Evolutionary conservation across 495 filamentous ascomycete genomes (phyloP).

Genomic region (Cercophora samala): DNA sequence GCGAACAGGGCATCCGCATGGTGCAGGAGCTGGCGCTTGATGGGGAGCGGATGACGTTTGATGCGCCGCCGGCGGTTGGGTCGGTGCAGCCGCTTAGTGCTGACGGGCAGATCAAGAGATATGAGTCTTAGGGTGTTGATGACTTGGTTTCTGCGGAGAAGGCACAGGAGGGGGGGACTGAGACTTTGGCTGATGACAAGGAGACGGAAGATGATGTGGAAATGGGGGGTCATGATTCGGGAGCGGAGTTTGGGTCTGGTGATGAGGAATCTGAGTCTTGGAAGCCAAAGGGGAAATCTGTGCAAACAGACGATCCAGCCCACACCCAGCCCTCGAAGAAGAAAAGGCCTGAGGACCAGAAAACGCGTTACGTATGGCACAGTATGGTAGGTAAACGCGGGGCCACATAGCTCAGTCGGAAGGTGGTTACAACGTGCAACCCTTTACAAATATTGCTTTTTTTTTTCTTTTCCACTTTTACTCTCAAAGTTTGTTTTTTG

Average conservation of each 20-base stretch:
- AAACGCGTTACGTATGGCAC: too few species aligned
- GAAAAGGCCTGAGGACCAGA: too few species aligned
- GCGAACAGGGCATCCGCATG: conserved; percentile 56
- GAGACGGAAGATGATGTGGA: background rate
- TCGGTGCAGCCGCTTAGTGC: conserved; percentile 64
- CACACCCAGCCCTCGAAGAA: too few species aligned
- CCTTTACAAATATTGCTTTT: too few species aligned
- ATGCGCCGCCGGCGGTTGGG: conserved; percentile 44
- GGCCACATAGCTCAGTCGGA: too few species aligned
- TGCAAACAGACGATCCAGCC: too few species aligned
- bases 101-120: conserved; percentile 54
- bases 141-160: background rate
- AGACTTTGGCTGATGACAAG: too few species aligned
- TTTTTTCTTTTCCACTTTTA: background rate
- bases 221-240: too few species aligned
- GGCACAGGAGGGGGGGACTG: background rate
- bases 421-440: too few species aligned
- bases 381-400: too few species aligned
- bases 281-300: too few species aligned
- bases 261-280: background rate
- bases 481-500: background rate
- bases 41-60: conserved; percentile 60
- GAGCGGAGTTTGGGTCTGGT: background rate
- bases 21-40: conserved; percentile 47
- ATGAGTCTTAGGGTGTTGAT: conserved; percentile 39